Percentiles rank a stretch among this genome's conserved stretches.
Conservation (phyloP, 306 rosid species). For the Medicago truncatula region DNA sequence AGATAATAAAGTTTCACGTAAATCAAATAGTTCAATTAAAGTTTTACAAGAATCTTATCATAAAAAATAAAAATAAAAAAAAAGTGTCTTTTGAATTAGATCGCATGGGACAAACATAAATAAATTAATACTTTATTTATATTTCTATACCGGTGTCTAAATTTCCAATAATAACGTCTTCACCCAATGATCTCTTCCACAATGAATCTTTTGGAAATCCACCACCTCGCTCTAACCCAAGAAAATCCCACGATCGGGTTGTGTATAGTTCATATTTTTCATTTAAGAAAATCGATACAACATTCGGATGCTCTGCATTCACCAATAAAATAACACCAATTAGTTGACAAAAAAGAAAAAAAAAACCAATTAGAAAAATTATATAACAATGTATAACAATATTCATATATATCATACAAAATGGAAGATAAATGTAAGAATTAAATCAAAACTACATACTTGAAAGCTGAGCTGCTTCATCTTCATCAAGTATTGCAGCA, state of each 20-base stretch:
- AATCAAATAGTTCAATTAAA: background rate
- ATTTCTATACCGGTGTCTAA: slow-evolving; percentile 59
- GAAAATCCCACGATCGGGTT: background rate
- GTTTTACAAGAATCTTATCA: background rate
- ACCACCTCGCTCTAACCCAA: slow-evolving; percentile 37
- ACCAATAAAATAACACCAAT: background rate
- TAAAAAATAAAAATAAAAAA: too few relatives aligned
- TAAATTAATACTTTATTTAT: background rate
- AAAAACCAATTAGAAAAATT: background rate
- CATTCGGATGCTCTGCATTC: slow-evolving; percentile 58
- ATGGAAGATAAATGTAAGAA: background rate
- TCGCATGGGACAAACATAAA: too few relatives aligned
- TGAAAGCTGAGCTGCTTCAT: slow-evolving; percentile 51
- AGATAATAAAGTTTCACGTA: background rate
- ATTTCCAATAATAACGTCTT: slow-evolving; percentile 66
- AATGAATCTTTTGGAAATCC: slow-evolving; percentile 33
- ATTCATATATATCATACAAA: background rate
- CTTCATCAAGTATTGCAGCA: slow-evolving; percentile 72
- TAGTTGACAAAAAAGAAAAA: too few relatives aligned
- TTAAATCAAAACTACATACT: slow-evolving; percentile 46
- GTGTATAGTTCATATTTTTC: slow-evolving; percentile 43
- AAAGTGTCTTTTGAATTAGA: too few relatives aligned
- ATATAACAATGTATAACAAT: background rate
- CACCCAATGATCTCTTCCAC: slow-evolving; percentile 62
- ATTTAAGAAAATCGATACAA: slow-evolving; percentile 62